A percentile compares a stretch with the other conserved stretches of the same genome.
Conservation (phyloP, 2,329 filamentous ascomycete genomes). For the Cercospora nicotianae region DNA sequence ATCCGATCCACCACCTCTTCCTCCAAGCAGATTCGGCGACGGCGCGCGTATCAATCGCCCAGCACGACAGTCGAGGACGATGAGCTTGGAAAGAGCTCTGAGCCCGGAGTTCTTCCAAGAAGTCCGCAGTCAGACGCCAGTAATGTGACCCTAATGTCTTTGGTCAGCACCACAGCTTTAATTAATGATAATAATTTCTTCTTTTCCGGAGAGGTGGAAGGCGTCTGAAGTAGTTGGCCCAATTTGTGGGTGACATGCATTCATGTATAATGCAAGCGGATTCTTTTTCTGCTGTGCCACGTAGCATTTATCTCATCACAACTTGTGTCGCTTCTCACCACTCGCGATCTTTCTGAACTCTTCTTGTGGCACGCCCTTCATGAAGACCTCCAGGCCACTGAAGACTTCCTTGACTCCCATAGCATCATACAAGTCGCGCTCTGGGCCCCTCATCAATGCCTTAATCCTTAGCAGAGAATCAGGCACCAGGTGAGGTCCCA, state of each 20-base stretch:
- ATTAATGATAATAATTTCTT: background rate
- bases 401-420: slow-evolving; percentile 85
- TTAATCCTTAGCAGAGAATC: slow-evolving; percentile 83
- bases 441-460: slow-evolving; percentile 72
- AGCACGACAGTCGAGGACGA: background rate
- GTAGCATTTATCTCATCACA: slow-evolving; percentile 51
- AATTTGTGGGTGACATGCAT: background rate
- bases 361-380: slow-evolving; percentile 76
- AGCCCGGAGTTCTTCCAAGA: slow-evolving; percentile 5
- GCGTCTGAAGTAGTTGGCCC: background rate
- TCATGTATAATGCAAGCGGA: background rate
- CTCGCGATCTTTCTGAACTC: slow-evolving; percentile 83
- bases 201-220: background rate
- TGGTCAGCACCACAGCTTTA: background rate
- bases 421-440: slow-evolving; percentile 68
- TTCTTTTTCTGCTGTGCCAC: background rate
- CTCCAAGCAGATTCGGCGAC: background rate
- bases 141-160: background rate
- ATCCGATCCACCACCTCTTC: background rate
- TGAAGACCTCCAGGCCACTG: slow-evolving; percentile 77
- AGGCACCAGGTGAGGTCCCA: slow-evolving; percentile 77
- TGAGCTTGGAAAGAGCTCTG: slow-evolving; percentile 5
- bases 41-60: background rate
- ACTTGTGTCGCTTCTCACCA: slow-evolving; percentile 91
- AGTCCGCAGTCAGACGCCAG: background rate